Percentiles rank a stretch among this genome's conserved stretches.
Evolutionary conservation across 2,329 filamentous ascomycete genomes (phyloP).

Genomic region (Tolypocladium tundrense): DNA sequence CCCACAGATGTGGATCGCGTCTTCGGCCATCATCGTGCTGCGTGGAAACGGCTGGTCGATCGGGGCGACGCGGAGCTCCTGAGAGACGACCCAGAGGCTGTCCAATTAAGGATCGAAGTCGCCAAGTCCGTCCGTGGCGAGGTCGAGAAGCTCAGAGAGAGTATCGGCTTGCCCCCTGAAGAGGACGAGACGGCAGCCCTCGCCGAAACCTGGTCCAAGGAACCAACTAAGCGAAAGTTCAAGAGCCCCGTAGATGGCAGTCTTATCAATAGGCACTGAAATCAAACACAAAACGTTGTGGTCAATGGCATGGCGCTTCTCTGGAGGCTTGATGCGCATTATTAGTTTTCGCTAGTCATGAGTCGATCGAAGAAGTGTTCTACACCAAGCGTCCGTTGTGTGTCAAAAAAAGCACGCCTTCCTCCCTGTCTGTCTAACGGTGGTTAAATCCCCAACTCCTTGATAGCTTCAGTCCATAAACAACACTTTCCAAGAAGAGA

Average conservation of each 20-base stretch:
- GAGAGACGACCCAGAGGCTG: slow-evolving; percentile 49
- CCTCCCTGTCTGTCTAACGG: neutral
- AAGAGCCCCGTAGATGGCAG: slow-evolving; percentile 45
- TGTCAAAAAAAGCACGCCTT: neutral
- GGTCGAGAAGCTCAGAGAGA: slow-evolving; percentile 65
- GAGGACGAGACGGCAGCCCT: slow-evolving; percentile 68
- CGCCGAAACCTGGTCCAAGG: slow-evolving; percentile 68
- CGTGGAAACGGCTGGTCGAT: slow-evolving; percentile 60
- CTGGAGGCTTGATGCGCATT: neutral
- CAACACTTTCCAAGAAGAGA: neutral
- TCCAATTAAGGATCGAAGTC: slow-evolving; percentile 62
- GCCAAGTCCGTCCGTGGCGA: slow-evolving; percentile 68
- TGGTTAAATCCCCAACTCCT: neutral
- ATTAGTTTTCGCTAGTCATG: neutral
- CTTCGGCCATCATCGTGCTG: slow-evolving; percentile 66
- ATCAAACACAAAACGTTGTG: neutral
- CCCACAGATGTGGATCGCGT: slow-evolving; percentile 60
- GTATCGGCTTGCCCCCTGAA: slow-evolving; percentile 61
- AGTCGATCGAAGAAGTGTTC: neutral
- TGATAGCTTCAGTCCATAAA: neutral
- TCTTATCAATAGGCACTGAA: slow-evolving; percentile 30
- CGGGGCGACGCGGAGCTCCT: slow-evolving; percentile 36
- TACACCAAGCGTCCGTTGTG: neutral
- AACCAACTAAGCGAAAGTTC: slow-evolving; percentile 36
- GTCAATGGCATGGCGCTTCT: neutral